Conservation (phyloP, 768 basidiomycete species). For the Neoboletus magnificus region DNA sequence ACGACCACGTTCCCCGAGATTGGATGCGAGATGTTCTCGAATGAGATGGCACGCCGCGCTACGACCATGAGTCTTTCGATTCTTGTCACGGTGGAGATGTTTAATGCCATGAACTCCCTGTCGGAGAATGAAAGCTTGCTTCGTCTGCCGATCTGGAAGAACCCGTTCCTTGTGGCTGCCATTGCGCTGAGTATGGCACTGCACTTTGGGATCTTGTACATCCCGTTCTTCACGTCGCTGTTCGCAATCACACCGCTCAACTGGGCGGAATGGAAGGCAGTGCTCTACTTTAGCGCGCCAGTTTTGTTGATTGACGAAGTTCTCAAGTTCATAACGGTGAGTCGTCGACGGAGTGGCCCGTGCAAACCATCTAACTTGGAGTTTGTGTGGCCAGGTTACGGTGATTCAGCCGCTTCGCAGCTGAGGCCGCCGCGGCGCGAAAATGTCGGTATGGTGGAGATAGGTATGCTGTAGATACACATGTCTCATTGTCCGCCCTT, state of each 20-base stretch:
- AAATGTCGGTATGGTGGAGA: not conserved
- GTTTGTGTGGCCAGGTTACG: constrained; percentile 39
- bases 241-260: constrained; percentile 95
- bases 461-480: not conserved
- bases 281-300: constrained; percentile 81
- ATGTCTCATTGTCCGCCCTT: not conserved
- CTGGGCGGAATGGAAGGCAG: constrained; percentile 93
- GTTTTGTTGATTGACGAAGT: constrained; percentile 89
- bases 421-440: constrained; percentile 30
- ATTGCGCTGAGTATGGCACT: constrained; percentile 89
- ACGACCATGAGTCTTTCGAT: constrained; percentile 97
- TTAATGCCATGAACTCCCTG: constrained; percentile 96
- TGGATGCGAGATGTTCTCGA: constrained; percentile 94
- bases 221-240: constrained; percentile 88
- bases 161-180: constrained; percentile 86
- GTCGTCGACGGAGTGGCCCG: constrained; percentile 18
- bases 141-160: constrained; percentile 88
- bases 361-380: constrained; percentile 1
- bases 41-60: constrained; percentile 78
- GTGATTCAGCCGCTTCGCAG: constrained; percentile 55
- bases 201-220: constrained; percentile 94
- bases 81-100: constrained; percentile 95
- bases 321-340: constrained; percentile 78
- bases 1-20: constrained; percentile 78
- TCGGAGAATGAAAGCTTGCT: constrained; percentile 96